Percentiles rank a stretch among this genome's conserved stretches.
phyloP scores from a whole-genome alignment of 164 flowering plant genomes.

The Magnolia kwangsiensis region DNA sequence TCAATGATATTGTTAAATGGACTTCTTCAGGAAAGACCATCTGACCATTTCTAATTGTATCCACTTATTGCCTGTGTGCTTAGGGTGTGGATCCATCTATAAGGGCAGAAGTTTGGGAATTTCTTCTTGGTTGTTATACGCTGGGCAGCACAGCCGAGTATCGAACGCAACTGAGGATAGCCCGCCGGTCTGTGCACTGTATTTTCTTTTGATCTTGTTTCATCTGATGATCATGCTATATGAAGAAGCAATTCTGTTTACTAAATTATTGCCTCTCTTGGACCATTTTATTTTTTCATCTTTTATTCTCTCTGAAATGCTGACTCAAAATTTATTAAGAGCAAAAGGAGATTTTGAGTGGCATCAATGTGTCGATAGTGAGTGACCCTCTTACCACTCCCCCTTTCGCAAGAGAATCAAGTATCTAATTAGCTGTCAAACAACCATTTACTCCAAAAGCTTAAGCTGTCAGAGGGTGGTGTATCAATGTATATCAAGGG shows the following conservation, averaged over 20 bases:
- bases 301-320: too few relatives aligned
- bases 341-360: too few relatives aligned
- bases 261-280: neutral
- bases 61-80: conserved; percentile 4
- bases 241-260: neutral
- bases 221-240: neutral
- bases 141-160: conserved; percentile 62
- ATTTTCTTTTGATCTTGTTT: neutral
- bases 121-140: conserved; percentile 88
- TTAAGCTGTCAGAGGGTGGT: too few relatives aligned
- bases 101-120: conserved; percentile 93
- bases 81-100: conserved; percentile 93
- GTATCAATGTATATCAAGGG: too few relatives aligned
- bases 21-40: neutral
- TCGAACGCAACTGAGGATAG: conserved; percentile 56
- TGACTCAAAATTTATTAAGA: too few relatives aligned
- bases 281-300: too few relatives aligned
- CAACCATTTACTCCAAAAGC: too few relatives aligned
- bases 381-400: too few relatives aligned
- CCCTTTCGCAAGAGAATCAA: too few relatives aligned
- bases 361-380: too few relatives aligned
- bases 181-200: conserved; percentile 49
- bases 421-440: too few relatives aligned
- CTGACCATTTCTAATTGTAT: neutral
- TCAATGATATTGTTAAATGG: too few relatives aligned